Conservation (phyloP, 345 rosid species). For the Rubroshorea leprosula region DNA sequence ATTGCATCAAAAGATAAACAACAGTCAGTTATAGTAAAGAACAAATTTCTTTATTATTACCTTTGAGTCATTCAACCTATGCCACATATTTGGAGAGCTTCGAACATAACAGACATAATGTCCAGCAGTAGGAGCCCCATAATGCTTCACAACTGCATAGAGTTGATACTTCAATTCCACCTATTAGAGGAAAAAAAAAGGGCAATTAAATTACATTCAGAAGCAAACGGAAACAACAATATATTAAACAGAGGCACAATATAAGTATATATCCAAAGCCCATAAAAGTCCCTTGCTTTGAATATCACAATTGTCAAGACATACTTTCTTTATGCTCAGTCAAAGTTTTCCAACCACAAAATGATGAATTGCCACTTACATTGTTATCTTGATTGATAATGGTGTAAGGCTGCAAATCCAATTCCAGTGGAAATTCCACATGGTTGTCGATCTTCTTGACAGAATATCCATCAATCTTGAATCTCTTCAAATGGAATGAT, state of each 20-base stretch:
- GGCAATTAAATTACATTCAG: neutral
- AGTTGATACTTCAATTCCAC: constrained; percentile 15
- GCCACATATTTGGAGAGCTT: constrained; percentile 13
- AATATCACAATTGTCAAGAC: neutral
- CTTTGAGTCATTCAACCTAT: constrained; percentile 12
- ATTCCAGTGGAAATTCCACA: constrained; percentile 68
- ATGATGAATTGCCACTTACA: constrained; percentile 32
- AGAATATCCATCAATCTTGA: constrained; percentile 59
- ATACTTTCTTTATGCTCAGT: too few species aligned
- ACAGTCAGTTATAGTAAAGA: neutral
- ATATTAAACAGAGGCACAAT: neutral
- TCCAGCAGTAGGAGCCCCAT: constrained; percentile 15
- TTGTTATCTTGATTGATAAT: constrained; percentile 15
- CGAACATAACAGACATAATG: constrained; percentile 15
- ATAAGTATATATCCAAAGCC: neutral
- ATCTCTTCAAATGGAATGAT: constrained; percentile 80
- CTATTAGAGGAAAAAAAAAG: constrained; percentile 1
- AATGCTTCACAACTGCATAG: constrained; percentile 18
- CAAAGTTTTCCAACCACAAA: neutral
- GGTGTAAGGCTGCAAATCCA: constrained; percentile 72
- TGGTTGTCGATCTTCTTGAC: constrained; percentile 73
- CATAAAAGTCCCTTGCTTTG: neutral
- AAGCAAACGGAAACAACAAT: neutral
- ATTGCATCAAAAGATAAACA: neutral
- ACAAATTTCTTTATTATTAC: constrained; percentile 12